These are phyloP conservation scores for Fusarium algeriense DNA, from an alignment of 2,329 filamentous ascomycete species.

Conservation along the genomic window DNA sequence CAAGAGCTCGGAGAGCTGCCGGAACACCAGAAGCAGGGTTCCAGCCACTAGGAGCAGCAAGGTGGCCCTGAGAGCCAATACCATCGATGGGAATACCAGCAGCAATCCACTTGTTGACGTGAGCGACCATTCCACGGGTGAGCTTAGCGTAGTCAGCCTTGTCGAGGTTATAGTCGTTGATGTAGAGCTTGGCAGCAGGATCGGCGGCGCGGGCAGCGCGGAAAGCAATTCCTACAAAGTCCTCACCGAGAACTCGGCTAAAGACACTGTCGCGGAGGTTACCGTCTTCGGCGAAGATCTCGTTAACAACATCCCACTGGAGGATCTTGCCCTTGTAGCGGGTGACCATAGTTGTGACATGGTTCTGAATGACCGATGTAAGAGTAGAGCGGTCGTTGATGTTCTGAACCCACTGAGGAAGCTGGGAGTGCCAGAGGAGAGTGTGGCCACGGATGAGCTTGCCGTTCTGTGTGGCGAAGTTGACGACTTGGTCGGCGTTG, in stretches of 20 bases:
- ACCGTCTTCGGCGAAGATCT: constrained; percentile 74
- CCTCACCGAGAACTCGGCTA: constrained; percentile 75
- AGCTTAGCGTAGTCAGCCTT: constrained; percentile 71
- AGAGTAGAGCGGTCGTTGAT: constrained; percentile 66
- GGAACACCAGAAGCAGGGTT: constrained; percentile 64
- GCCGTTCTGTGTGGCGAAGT: constrained; percentile 67
- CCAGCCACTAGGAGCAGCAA: constrained; percentile 54
- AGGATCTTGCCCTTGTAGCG: constrained; percentile 74
- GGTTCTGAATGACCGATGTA: constrained; percentile 68
- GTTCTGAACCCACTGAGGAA: constrained; percentile 69
- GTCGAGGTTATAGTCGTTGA: constrained; percentile 81
- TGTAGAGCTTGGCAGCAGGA: constrained; percentile 76
- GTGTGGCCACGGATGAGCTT: constrained; percentile 75
- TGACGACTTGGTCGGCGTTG: constrained; percentile 70
- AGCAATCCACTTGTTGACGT: constrained; percentile 73
- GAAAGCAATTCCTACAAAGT: constrained; percentile 78
- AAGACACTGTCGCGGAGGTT: constrained; percentile 72
- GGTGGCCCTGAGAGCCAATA: constrained; percentile 71
- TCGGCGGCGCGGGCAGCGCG: constrained; percentile 75
- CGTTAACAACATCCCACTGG: constrained; percentile 69
- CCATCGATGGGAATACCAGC: constrained; percentile 63
- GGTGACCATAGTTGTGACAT: constrained; percentile 68
- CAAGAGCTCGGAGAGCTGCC: constrained; percentile 65
- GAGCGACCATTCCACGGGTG: constrained; percentile 61
- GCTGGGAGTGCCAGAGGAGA: constrained; percentile 73